Percentiles rank a stretch among this genome's conserved stretches.
Conservation (phyloP, 805 yeast species). For the Ogataea glucozyma region DNA sequence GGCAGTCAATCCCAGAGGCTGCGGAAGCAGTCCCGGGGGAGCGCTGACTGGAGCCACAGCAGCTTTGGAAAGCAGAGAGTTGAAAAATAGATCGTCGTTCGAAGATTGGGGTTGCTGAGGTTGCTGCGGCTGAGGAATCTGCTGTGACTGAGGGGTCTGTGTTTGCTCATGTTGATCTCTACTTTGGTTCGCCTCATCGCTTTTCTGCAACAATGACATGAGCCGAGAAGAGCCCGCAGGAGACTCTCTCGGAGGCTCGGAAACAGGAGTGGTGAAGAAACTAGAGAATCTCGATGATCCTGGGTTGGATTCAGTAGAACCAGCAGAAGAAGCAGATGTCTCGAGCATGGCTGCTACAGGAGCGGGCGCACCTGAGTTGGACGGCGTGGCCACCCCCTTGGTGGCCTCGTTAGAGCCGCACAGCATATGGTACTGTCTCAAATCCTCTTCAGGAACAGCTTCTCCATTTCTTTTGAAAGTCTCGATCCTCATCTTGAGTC, state of each 20-base stretch:
- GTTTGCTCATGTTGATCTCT: background rate
- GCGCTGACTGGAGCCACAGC: constrained; percentile 15
- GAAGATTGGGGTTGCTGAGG: constrained; percentile 3
- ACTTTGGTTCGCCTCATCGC: constrained; percentile 2
- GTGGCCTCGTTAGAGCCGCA: constrained; percentile 7
- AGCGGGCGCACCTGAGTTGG: background rate
- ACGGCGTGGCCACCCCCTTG: background rate
- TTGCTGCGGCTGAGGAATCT: background rate
- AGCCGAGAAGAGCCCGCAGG: constrained; percentile 35
- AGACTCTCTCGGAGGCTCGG: constrained; percentile 39
- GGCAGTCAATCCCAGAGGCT: constrained; percentile 13
- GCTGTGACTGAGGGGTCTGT: background rate
- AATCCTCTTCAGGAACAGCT: constrained; percentile 31
- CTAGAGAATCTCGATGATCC: constrained; percentile 29
- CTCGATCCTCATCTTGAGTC: constrained; percentile 51
- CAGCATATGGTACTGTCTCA: constrained; percentile 24
- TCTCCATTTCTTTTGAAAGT: constrained; percentile 50
- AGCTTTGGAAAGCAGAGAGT: constrained; percentile 44
- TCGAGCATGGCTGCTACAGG: constrained; percentile 6
- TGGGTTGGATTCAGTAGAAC: constrained; percentile 4
- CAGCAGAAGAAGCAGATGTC: constrained; percentile 9
- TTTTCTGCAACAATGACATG: constrained; percentile 34
- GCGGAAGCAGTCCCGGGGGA: constrained; percentile 7
- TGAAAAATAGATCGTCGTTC: constrained; percentile 44
- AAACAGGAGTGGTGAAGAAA: constrained; percentile 23